Evolutionary conservation across 2,329 filamentous ascomycete species (phyloP).

Genomic region (Blastomyces parvus): DNA sequence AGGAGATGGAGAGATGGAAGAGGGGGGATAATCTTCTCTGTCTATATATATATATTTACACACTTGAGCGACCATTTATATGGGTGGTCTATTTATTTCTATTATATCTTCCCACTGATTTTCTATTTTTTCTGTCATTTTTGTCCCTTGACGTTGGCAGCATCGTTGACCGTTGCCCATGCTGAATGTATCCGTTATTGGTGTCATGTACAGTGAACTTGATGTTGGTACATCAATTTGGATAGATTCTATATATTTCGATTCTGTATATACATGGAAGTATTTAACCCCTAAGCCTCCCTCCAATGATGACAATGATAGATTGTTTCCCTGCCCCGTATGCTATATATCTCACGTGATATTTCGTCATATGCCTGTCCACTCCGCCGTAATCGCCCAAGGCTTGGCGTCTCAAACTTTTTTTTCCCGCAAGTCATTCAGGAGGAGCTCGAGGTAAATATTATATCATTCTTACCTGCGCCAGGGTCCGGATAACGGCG

Average conservation of each 20-base stretch:
- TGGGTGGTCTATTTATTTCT: too few relatives aligned
- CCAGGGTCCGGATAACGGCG: not conserved
- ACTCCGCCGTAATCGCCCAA: not conserved
- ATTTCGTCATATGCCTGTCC: not conserved
- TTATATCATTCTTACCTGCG: not conserved
- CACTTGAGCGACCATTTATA: too few relatives aligned
- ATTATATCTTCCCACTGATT: too few relatives aligned
- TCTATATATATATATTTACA: too few relatives aligned
- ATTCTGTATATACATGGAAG: not conserved
- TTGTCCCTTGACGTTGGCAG: too few relatives aligned
- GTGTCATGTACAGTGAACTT: not conserved
- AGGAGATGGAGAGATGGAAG: too few relatives aligned
- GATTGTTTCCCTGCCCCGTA: too few relatives aligned
- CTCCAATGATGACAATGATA: too few relatives aligned
- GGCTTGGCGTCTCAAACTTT: conserved; percentile 6
- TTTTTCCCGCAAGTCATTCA: too few relatives aligned
- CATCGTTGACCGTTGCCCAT: not conserved
- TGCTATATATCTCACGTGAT: not conserved
- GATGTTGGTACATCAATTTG: not conserved
- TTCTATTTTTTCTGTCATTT: too few relatives aligned
- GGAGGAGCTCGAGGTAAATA: not conserved
- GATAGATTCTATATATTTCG: not conserved
- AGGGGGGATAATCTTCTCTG: too few relatives aligned
- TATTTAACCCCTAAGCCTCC: not conserved
- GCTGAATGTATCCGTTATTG: not conserved